phyloP scores from a whole-genome alignment of 2,329 filamentous ascomycete species.

The Alternaria arborescens region DNA sequence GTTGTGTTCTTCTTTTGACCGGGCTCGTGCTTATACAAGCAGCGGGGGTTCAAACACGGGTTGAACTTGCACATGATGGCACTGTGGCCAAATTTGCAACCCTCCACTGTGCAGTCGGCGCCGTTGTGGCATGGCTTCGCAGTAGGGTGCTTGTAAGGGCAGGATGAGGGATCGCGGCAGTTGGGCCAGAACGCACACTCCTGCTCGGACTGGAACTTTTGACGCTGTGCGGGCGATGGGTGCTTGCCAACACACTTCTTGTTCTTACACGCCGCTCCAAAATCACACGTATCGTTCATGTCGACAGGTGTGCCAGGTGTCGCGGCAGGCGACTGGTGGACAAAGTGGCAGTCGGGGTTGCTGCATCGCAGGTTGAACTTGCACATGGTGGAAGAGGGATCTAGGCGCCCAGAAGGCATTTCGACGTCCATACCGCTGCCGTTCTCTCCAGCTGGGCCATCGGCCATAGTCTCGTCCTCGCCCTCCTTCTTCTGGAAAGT shows the following conservation, averaged over 20 bases:
- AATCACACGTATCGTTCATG: conserved; percentile 80
- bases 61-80: conserved; percentile 88
- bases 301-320: conserved; percentile 80
- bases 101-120: conserved; percentile 79
- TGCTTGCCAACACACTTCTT: conserved; percentile 91
- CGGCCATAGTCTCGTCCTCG: conserved; percentile 51
- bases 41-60: conserved; percentile 88
- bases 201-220: conserved; percentile 80
- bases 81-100: conserved; percentile 90
- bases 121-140: conserved; percentile 92
- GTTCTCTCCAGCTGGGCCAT: conserved; percentile 48
- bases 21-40: conserved; percentile 88
- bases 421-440: conserved; percentile 68
- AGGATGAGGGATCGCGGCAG: conserved; percentile 81
- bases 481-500: conserved; percentile 57
- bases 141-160: conserved; percentile 86
- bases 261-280: conserved; percentile 93
- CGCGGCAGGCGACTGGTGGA: conserved; percentile 91
- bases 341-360: conserved; percentile 89
- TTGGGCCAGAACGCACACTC: conserved; percentile 93
- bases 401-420: conserved; percentile 62
- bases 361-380: conserved; percentile 89
- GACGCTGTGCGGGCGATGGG: conserved; percentile 84
- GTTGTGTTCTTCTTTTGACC: conserved; percentile 79
- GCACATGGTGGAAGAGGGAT: conserved; percentile 74